Evolutionary conservation across 345 rosid genomes (phyloP).

Genomic region (Moricandia moricandioides): DNA sequence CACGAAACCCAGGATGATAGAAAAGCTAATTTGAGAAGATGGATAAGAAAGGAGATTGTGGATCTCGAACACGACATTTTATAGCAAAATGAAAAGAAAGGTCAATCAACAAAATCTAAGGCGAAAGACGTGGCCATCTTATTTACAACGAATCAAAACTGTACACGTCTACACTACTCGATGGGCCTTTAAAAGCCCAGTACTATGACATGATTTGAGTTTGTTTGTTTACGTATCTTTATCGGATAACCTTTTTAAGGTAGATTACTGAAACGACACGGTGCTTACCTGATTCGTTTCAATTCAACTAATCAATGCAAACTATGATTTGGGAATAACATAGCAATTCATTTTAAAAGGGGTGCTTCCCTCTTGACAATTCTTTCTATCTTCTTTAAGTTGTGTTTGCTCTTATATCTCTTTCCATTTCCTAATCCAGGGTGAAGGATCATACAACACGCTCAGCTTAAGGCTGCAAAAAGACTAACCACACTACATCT

Average conservation of each 20-base stretch:
- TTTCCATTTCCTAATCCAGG: background rate
- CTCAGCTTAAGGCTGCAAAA: background rate
- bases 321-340: background rate
- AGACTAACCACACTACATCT: background rate
- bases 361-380: background rate
- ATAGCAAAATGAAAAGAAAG: conserved; percentile 14
- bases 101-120: conserved; percentile 8
- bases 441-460: background rate
- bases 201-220: background rate
- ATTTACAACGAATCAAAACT: background rate
- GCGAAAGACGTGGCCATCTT: conserved; percentile 30
- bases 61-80: background rate
- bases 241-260: background rate
- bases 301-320: background rate
- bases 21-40: conserved; percentile 3
- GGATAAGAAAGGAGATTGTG: background rate
- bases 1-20: background rate
- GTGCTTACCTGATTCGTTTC: background rate
- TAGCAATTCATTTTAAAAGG: background rate
- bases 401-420: background rate
- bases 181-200: conserved; percentile 1
- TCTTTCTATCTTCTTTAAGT: background rate
- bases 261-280: background rate
- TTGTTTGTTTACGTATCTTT: background rate
- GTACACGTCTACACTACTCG: background rate